A percentile compares a stretch with the other conserved stretches of the same genome.
Evolutionary conservation across 2,329 filamentous ascomycete genomes (phyloP).

Genomic region (Mycosphaerella sp.): DNA sequence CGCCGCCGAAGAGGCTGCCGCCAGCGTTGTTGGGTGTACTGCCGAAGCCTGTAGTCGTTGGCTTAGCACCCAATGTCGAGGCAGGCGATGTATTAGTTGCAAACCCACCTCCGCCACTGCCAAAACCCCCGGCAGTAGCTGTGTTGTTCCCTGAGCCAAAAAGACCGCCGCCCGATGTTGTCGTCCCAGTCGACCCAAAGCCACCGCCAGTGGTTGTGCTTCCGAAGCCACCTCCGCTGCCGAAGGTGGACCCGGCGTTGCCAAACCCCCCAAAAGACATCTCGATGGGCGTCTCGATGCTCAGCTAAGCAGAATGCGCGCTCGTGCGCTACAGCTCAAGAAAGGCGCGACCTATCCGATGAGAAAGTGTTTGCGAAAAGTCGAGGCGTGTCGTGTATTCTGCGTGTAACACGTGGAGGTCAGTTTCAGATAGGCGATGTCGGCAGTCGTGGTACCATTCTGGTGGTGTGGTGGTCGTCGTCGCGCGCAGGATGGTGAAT

Average conservation of each 20-base stretch:
- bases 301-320: constrained; percentile 9
- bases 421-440: not conserved
- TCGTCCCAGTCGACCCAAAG: constrained; percentile 21
- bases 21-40: constrained; percentile 25
- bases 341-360: constrained; percentile 7
- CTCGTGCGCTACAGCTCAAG: constrained; percentile 31
- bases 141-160: constrained; percentile 25
- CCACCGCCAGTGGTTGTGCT: constrained; percentile 14
- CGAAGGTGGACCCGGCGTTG: constrained; percentile 17
- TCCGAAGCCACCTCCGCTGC: constrained; percentile 23
- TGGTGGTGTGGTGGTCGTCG: not conserved
- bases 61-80: constrained; percentile 26
- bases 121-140: constrained; percentile 24
- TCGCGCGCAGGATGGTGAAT: not conserved
- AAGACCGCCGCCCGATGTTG: constrained; percentile 19
- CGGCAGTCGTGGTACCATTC: not conserved
- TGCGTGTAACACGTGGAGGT: not conserved
- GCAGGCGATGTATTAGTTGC: constrained; percentile 8
- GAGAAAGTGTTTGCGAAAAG: not conserved
- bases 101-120: constrained; percentile 19
- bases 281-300: not conserved
- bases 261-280: constrained; percentile 23
- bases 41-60: constrained; percentile 19
- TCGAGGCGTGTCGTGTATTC: not conserved
- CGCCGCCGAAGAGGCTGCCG: constrained; percentile 30